A percentile compares a stretch with the other conserved stretches of the same genome.
phyloP scores from a whole-genome alignment of 352 stramenopile genomes.

The Pythium chondricola region DNA sequence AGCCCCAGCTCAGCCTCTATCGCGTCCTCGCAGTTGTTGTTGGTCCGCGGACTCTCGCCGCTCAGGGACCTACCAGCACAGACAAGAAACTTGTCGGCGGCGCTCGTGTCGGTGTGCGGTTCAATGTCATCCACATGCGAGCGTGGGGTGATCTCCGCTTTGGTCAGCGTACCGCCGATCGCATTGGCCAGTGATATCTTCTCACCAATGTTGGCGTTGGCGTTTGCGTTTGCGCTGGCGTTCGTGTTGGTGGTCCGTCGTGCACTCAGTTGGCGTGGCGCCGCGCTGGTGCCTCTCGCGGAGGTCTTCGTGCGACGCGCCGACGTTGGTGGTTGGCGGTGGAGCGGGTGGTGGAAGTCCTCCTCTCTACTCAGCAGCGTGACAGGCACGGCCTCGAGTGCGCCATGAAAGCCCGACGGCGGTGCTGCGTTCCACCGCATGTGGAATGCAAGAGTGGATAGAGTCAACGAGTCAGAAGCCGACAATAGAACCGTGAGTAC shows the following conservation, averaged over 20 bases:
- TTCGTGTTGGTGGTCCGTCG: no score
- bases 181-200: background rate
- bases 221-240: background rate
- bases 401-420: conserved; percentile 8
- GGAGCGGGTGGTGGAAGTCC: conserved; percentile 6
- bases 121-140: background rate
- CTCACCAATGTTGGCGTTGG: background rate
- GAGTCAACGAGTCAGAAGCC: no score
- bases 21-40: conserved; percentile 9
- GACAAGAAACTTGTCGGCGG: conserved; percentile 8
- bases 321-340: background rate
- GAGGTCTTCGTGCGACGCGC: background rate
- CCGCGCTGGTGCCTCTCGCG: background rate
- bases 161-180: background rate
- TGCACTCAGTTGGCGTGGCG: no score
- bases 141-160: background rate
- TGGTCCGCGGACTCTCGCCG: conserved; percentile 1
- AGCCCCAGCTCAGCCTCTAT: no score
- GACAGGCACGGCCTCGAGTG: conserved; percentile 12
- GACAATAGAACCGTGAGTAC: no score
- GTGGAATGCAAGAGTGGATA: background rate
- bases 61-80: conserved; percentile 9
- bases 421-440: conserved; percentile 15
- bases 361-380: conserved; percentile 18
- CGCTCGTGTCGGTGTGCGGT: background rate